Conservation (phyloP, 164 flowering plant genomes). For the Annona cherimola region DNA sequence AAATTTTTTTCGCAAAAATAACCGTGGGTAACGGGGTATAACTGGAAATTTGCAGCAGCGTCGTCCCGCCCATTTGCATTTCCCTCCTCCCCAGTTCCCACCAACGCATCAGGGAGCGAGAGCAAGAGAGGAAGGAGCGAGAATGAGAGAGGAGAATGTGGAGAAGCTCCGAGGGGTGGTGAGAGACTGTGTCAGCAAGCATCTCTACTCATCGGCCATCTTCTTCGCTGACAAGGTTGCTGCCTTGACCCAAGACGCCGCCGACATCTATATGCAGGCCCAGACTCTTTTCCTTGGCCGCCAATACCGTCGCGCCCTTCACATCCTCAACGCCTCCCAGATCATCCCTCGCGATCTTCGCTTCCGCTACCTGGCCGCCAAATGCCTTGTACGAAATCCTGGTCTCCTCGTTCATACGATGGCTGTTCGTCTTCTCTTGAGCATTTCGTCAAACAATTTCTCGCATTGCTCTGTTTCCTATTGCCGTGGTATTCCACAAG, state of each 20-base stretch:
- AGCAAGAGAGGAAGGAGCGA: neutral
- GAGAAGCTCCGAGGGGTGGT: constrained; percentile 90
- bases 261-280: constrained; percentile 95
- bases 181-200: constrained; percentile 93
- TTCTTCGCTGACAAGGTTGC: constrained; percentile 98
- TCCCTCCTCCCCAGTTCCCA: neutral
- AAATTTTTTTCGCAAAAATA: neutral
- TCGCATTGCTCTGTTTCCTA: no score
- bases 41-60: neutral
- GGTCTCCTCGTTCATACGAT: constrained; percentile 28
- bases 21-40: neutral
- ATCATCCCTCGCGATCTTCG: constrained; percentile 86
- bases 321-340: constrained; percentile 83
- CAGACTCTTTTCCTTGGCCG: constrained; percentile 57
- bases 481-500: no score
- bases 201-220: constrained; percentile 92
- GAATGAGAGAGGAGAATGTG: constrained; percentile 70
- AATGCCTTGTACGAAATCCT: constrained; percentile 66
- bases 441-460: neutral
- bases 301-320: constrained; percentile 35
- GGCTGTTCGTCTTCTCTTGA: neutral
- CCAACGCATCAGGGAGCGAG: neutral
- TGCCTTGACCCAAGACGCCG: constrained; percentile 84
- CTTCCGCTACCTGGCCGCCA: constrained; percentile 96
- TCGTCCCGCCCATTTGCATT: neutral